phyloP scores from a whole-genome alignment of 768 basidiomycete species.

The Phallus indusiatus region DNA sequence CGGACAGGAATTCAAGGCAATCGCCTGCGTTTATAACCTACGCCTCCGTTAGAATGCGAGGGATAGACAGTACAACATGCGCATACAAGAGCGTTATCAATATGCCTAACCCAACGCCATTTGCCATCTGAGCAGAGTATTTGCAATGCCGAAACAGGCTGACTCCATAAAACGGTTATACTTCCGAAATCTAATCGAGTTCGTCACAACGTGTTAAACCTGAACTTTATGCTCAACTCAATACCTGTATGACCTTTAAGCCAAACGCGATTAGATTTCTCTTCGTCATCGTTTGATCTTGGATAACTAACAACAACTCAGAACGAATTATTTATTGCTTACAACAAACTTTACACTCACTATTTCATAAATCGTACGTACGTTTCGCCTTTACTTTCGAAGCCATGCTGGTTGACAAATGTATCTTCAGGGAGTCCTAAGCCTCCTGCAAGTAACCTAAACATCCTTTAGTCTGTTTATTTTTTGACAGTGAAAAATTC shows the following conservation, averaged over 20 bases:
- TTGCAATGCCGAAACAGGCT: conserved; percentile 50
- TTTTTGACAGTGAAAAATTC: neutral
- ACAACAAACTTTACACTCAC: conserved; percentile 19
- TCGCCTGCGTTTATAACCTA: conserved; percentile 50
- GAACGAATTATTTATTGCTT: neutral
- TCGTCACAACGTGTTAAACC: neutral
- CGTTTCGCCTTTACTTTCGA: conserved; percentile 28
- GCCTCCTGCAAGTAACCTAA: conserved; percentile 40
- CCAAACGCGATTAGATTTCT: conserved; percentile 45
- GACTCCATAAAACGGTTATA: conserved; percentile 50
- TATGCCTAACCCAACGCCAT: conserved; percentile 52
- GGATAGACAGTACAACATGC: neutral
- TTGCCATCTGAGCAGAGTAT: conserved; percentile 41
- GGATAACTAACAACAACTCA: conserved; percentile 32
- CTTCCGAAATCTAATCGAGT: conserved; percentile 37
- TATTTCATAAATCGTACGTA: conserved; percentile 41
- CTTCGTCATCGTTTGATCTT: conserved; percentile 38
- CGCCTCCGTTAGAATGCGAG: neutral
- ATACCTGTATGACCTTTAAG: conserved; percentile 53
- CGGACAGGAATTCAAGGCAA: conserved; percentile 49
- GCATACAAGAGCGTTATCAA: conserved; percentile 46
- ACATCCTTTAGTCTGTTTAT: neutral
- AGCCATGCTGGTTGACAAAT: conserved; percentile 39
- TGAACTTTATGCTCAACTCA: neutral
- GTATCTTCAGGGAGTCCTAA: conserved; percentile 47